Evolutionary conservation across 257 asterid genomes (phyloP), one percentile per base, ranked within the genome.

Genomic region (Scutellaria galericulata): DNA sequence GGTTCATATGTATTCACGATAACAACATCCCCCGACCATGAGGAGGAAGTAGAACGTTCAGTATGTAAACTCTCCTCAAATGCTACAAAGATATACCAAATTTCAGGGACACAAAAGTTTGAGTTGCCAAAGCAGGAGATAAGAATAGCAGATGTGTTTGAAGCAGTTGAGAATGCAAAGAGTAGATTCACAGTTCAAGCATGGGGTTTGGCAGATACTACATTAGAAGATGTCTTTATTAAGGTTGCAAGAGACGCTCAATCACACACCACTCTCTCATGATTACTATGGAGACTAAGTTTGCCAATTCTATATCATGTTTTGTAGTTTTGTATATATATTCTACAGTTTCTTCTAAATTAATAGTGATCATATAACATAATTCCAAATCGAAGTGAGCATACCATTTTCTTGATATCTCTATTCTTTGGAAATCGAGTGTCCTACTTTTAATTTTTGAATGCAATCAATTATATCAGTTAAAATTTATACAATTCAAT

Each of bases 151-250:
- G 90, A 95, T 5, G 98, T 92, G n/a, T 95, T 95, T 75, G 82
- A 82, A 66, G 96, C 96, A 2, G 95, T 95, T 7, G 96, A 90
- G 88, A 80, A 79, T 56, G 97, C 96, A 27, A 95, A 90, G 86
- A 87, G 91, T 66, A 80, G 82, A 66, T 95, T 91, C 86, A 72
- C 89, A 5, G 96, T 94, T 68, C 87, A 94, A 62, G 99, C 99
- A 22, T 91, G 97, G 98, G 98, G 98, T 37, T 70, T 94, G 56
- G 96, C 97, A 0, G 97, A 94, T 72, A 94, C 99, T 7, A 94
- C 97, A 5, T 78, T 94, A 54, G 97, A 94, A 74, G 97, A 94
- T 71, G 99, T 91, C 12, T 94, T 94, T 37, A 91, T 94, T 56
- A 94, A 94, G 86, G 99, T 94, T 70, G 99, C 99, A 15, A 81